Evolutionary conservation across 2,329 filamentous ascomycete species (phyloP).

Genomic region (Thelonectria rubi): DNA sequence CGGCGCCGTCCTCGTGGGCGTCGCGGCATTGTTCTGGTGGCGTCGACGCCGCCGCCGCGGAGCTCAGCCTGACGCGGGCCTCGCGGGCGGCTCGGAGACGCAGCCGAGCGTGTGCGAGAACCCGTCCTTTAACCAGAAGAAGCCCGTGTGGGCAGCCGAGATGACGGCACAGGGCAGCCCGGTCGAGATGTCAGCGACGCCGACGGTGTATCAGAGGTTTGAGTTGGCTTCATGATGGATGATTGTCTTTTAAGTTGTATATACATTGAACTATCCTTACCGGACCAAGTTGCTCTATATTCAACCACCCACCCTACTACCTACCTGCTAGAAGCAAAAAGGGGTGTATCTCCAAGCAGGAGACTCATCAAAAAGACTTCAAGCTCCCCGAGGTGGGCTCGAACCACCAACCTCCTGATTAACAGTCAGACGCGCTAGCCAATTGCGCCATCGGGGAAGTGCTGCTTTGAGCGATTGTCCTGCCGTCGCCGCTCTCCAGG

Average conservation of each 20-base stretch:
- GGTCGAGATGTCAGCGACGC: not conserved
- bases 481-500: too few relatives aligned
- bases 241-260: too few relatives aligned
- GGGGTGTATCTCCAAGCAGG: too few relatives aligned
- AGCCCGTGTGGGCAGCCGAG: not conserved
- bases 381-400: conserved; percentile 19
- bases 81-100: not conserved
- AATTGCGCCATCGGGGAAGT: conserved; percentile 55
- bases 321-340: too few relatives aligned
- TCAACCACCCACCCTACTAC: too few relatives aligned
- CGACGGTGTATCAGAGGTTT: not conserved
- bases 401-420: conserved; percentile 37
- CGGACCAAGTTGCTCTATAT: too few relatives aligned
- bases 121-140: too few relatives aligned
- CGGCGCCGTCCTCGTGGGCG: not conserved
- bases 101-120: too few relatives aligned
- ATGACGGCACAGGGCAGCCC: not conserved
- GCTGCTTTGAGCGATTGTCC: too few relatives aligned
- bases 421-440: conserved; percentile 70
- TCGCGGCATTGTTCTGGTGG: not conserved
- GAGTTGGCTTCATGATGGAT: too few relatives aligned
- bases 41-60: not conserved
- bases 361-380: too few relatives aligned
- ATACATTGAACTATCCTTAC: too few relatives aligned
- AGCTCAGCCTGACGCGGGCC: not conserved